These are phyloP conservation scores for Cerrena zonata DNA, from an alignment of 1,284 basidiomycete species.

Conservation along the genomic window DNA sequence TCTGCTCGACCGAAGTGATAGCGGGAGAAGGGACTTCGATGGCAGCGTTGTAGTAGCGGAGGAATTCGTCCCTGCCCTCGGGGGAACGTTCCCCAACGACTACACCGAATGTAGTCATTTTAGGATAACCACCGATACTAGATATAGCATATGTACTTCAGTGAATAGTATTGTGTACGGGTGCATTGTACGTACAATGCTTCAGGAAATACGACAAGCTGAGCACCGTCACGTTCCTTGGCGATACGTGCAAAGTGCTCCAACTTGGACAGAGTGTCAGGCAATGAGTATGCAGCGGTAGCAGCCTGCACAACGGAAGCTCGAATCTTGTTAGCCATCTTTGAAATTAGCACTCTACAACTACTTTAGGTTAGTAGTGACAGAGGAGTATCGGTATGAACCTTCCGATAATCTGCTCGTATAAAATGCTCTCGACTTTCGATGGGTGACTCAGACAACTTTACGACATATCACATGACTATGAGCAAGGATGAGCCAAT, in stretches of 20 bases:
- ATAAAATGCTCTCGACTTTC: background rate
- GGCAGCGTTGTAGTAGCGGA: slow-evolving; percentile 50
- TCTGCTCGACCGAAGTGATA: slow-evolving; percentile 42
- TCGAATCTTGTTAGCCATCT: slow-evolving; percentile 22
- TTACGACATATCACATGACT: slow-evolving; percentile 2
- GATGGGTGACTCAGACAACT: background rate
- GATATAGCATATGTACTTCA: slow-evolving; percentile 1
- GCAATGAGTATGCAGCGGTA: slow-evolving; percentile 47
- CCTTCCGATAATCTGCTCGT: background rate
- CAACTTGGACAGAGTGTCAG: slow-evolving; percentile 53
- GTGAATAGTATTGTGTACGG: too few species aligned
- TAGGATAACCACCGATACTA: slow-evolving; percentile 66
- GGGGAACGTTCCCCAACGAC: slow-evolving; percentile 48
- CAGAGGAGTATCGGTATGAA: background rate
- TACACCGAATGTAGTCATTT: slow-evolving; percentile 54
- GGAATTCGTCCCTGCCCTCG: slow-evolving; percentile 57
- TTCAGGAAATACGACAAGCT: slow-evolving; percentile 68
- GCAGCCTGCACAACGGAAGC: slow-evolving; percentile 55
- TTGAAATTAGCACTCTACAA: background rate
- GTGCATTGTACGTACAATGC: slow-evolving; percentile 58
- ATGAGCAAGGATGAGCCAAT: slow-evolving; percentile 3
- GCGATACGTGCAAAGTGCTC: slow-evolving; percentile 46
- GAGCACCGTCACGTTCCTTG: slow-evolving; percentile 44
- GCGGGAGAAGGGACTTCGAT: slow-evolving; percentile 53
- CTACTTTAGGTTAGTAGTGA: background rate